These are phyloP conservation scores for Circinella umbellata DNA, from an alignment of 371 early-diverging fungal genomes.

Conservation along the genomic window DNA sequence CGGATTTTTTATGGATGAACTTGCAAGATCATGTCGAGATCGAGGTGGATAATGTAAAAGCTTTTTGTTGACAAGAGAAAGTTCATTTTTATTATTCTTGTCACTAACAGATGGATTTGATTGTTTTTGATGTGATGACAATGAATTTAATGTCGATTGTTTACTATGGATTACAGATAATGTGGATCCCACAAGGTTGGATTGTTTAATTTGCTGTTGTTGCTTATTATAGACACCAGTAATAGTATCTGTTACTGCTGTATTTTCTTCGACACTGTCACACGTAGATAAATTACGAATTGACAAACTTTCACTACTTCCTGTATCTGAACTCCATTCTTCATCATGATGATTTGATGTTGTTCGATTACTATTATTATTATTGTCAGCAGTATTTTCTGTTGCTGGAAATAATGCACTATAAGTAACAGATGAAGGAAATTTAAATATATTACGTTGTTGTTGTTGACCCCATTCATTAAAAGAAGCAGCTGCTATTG, in stretches of 20 bases:
- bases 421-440: background rate
- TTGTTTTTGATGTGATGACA: background rate
- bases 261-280: background rate
- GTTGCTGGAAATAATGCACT: conserved; percentile 5
- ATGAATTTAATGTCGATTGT: background rate
- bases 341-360: background rate
- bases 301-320: conserved; percentile 4
- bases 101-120: background rate
- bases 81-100: background rate
- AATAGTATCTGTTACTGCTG: background rate
- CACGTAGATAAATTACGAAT: background rate
- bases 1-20: background rate
- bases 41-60: background rate
- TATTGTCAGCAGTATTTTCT: background rate
- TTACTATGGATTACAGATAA: background rate
- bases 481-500: background rate
- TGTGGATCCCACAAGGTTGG: background rate
- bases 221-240: background rate
- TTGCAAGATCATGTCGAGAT: background rate
- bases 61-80: conserved; percentile 1
- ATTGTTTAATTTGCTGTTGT: background rate
- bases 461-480: conserved; percentile 4
- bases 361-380: background rate
- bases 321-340: background rate
- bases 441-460: background rate